Evolutionary conservation across 2,329 filamentous ascomycete species (phyloP).

Genomic region (Acrodontium crateriforme): DNA sequence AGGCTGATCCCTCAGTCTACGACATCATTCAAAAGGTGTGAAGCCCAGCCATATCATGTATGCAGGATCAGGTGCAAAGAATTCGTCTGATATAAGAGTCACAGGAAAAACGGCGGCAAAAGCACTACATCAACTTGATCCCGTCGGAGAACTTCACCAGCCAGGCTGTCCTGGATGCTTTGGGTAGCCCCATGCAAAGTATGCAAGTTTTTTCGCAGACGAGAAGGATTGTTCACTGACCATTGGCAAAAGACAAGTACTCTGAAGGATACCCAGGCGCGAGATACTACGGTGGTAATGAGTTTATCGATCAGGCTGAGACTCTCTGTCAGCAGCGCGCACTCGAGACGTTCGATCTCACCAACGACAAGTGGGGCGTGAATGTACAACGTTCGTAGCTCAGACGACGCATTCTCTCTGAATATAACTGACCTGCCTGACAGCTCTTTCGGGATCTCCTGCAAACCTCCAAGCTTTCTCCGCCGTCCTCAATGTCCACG

Average conservation of each 20-base stretch:
- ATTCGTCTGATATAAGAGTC: conserved; percentile 5
- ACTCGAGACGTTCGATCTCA: conserved; percentile 71
- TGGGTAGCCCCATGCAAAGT: conserved; percentile 94
- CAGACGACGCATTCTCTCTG: not conserved
- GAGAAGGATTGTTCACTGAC: conserved; percentile 1
- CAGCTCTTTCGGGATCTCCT: conserved; percentile 56
- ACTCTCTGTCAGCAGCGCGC: conserved; percentile 80
- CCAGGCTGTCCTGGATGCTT: conserved; percentile 77
- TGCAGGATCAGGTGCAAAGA: not conserved
- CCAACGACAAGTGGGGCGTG: conserved; percentile 83
- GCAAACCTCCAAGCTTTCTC: conserved; percentile 98
- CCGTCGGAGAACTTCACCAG: conserved; percentile 94
- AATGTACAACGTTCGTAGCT: conserved; percentile 72
- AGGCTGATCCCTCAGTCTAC: conserved; percentile 76
- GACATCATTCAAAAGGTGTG: conserved; percentile 80
- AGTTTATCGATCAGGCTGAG: conserved; percentile 88
- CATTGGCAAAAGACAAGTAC: conserved; percentile 57
- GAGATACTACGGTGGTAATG: conserved; percentile 91
- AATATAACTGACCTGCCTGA: too few species aligned
- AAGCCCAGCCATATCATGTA: conserved; percentile 1
- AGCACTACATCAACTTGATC: conserved; percentile 96
- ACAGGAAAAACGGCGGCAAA: conserved; percentile 88
- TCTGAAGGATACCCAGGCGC: conserved; percentile 96
- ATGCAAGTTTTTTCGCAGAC: conserved; percentile 19
- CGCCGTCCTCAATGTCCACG: conserved; percentile 89